Evolutionary conservation across 2,329 filamentous ascomycete species (phyloP), one percentile per base, ranked within the genome.

Genomic region (Calonectria montana): DNA sequence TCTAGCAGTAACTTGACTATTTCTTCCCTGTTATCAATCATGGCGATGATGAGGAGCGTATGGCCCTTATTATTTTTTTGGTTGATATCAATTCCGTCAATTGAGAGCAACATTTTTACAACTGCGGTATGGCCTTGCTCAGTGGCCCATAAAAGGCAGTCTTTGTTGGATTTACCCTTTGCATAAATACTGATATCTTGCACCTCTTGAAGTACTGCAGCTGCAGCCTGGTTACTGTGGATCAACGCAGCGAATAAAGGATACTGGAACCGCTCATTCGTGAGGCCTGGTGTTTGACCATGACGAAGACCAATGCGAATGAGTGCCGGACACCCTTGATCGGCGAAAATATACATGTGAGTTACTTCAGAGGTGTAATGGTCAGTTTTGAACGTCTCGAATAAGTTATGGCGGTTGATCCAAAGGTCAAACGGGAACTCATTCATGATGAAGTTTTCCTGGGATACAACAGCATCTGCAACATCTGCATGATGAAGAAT

Each of bases 401-500:
- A 67, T 21, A 66, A 77, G 72, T 83, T 76, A 35, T 83, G 79
- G 16, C 78, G 4, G 62, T 85, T 85, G 29, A 76, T 77, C 82
- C 83, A 86, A 1, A 55, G 18, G 9, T 66, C 9, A 29, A 79
- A 55, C 18, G 67, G 62, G 41, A 85, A 84, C 0, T 27, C 5
- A 7, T 65, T 31, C 1, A 87, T 35, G 71, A 86, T 37, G 10
- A 57, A 85, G 0, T 70, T 53, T 4, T 65, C 43, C 73, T 85
- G 82, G 21, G 68, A 31, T 37, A 83, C 74, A 2, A 69, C 73
- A 21, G 39, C 13, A 4, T 74, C 70, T 65, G 86, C 84, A 39
- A 21, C 31, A 48, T 88, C 76, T 12, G 86, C 82, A 68, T 88
- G 87, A 57, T 77, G 70, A 18, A 88, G 76, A 12, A 87, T 47